These are phyloP conservation scores for Staphylotrichum longicolle DNA, from an alignment of 495 filamentous ascomycete species.

Conservation along the genomic window DNA sequence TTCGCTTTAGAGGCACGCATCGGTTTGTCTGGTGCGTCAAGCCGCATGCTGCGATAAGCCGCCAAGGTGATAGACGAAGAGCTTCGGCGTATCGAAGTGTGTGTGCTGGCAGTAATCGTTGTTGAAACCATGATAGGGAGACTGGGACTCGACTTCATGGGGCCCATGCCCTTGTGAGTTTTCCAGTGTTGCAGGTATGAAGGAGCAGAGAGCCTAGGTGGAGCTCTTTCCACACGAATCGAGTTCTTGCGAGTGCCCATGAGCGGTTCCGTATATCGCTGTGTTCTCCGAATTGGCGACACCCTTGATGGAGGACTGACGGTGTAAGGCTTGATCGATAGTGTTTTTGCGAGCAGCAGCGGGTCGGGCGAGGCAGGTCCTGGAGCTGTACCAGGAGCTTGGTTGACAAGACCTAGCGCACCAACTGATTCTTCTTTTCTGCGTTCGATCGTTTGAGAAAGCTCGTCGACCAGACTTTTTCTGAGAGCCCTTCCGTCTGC, in stretches of 20 bases:
- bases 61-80: slow-evolving; percentile 1
- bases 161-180: slow-evolving; percentile 6
- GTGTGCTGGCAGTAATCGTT: slow-evolving; percentile 23
- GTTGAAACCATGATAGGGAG: slow-evolving; percentile 26
- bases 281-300: too few relatives aligned
- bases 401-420: neutral
- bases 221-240: too few relatives aligned
- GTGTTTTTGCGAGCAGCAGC: slow-evolving; percentile 15
- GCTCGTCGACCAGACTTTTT: neutral
- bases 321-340: slow-evolving; percentile 19
- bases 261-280: neutral
- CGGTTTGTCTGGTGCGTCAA: neutral
- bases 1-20: neutral
- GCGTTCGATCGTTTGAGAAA: neutral
- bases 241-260: neutral
- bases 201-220: neutral
- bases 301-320: neutral
- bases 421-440: neutral
- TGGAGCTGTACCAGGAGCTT: neutral
- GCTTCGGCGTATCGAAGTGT: neutral
- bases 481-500: neutral
- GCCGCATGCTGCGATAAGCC: neutral
- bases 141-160: slow-evolving; percentile 17
- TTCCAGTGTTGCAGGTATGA: slow-evolving; percentile 1
- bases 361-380: neutral